Base-by-base conservation (phyloP, 768 basidiomycete genomes). In the Suillus cothurnatus region DNA sequence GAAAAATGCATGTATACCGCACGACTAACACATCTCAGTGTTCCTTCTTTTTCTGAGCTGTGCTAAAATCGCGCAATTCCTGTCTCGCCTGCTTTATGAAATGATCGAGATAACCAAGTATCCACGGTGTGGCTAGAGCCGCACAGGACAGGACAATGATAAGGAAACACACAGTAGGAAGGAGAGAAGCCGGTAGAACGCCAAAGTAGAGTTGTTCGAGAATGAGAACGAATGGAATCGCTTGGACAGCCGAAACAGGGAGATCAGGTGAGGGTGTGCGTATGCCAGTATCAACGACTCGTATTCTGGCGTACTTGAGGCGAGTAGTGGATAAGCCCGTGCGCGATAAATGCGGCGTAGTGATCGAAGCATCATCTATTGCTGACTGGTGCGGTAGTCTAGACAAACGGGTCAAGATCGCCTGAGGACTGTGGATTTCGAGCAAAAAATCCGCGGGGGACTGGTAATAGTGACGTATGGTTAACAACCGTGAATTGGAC, bases 201-300 rank as follows among this genome's bases (percentile, higher is more conserved):
- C 86, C 87, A n/a, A 86, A 70, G 62, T 84, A 80, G 2, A 87
- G 74, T 32, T 87, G 90, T 69, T 92, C 90, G 52, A 91, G 71
- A 23, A 79, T 74, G 19, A 91, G 68, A 63, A 81, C 73, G 67
- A 91, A 80, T 4, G 88, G 80, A 6, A 90, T 81, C 0, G 59
- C 32, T 21, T 38, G 60, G 36, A 70, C 66, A 67, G 68, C 47
- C 67, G 63, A 62, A 69, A 36, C 39, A 66, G 67, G 61, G 68
- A 50, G 39, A 68, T 60, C 52, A 66, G 39, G 59, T 66, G 55
- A 60, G 28, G 86, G 86, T 2, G 81, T 80, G 65, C 78, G 79
- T 34, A 90, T 79, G 38, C 88, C 87, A 4, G 81, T 80, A 72
- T 86, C 77, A 1, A 85, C 78, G 38, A 82, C 74, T 32, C 85